Evolutionary conservation across 169 alveolate species (phyloP), one percentile per base, ranked within the genome.

Genomic region (Cardiosporidium cionae): DNA sequence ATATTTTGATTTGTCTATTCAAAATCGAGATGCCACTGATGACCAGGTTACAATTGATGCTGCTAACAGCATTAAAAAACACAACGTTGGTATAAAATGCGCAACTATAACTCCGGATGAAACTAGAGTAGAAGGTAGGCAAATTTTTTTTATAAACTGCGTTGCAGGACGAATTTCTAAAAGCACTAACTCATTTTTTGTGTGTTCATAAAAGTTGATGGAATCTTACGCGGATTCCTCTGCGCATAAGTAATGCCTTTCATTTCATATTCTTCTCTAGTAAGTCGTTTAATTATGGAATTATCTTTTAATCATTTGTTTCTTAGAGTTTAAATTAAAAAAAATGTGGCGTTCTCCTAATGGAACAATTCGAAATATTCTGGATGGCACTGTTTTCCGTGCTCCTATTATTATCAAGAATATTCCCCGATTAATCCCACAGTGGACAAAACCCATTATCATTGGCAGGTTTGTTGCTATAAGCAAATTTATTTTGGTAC

Each of bases 31-130:
- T 72, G 25, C 7, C 28, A 93, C 98, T 7, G 93, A 92, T 58
- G 98, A 95, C 78, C 74, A 91, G 70, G 94, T 95, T n/a, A 95
- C 98, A 16, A 65, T 95, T 33, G 97, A 90, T 29, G 97, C 97
- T 28, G 98, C 97, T 7, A 86, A 87, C 70, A 96, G 96, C 58
- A 93, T 95, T 36, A 83, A 86, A 74, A 80, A 90, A 74, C 80
- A 83, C 52, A 83, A 90, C 29, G 97, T 94, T 33, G 98, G 98
- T 37, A 92, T 94, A 36, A 94, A 94, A 76, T 94, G 98, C 70
- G 98, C 98, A 32, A 92, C 98, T 28, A 95, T 94, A 77, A 95
- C 98, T 32, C 98, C 98, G 3, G 98, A 95, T 76, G 97, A 93
- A 70, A 97, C 97, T 0, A 79, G 98, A 69, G 95, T 95, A 3